Conservation (phyloP, 1,139 yeast species). For the Candida neerlandica region DNA sequence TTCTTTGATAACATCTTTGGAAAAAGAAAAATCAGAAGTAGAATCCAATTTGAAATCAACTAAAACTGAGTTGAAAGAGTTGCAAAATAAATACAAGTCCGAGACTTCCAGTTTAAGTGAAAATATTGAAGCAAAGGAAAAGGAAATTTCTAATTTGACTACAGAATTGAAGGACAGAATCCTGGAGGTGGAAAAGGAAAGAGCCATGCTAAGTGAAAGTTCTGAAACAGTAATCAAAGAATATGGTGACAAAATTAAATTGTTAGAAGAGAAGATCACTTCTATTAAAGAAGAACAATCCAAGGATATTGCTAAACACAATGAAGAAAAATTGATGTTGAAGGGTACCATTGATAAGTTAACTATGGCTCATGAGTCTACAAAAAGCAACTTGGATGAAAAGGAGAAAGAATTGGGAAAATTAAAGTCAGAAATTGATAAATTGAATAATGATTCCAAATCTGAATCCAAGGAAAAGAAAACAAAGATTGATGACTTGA, state of each 20-base stretch:
- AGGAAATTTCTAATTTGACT: slow-evolving; percentile 16
- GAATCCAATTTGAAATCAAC: slow-evolving; percentile 3
- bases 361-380: background rate
- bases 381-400: slow-evolving; percentile 8
- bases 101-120: slow-evolving; percentile 13
- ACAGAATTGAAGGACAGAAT: slow-evolving; percentile 31
- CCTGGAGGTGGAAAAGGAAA: slow-evolving; percentile 52
- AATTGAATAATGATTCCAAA: background rate
- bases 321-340: slow-evolving; percentile 10
- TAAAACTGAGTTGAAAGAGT: slow-evolving; percentile 7
- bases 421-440: slow-evolving; percentile 7
- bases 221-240: slow-evolving; percentile 53
- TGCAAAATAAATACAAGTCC: slow-evolving; percentile 1
- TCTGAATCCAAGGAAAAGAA: background rate
- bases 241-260: slow-evolving; percentile 43
- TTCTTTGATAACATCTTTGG: slow-evolving; percentile 11
- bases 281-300: slow-evolving; percentile 14
- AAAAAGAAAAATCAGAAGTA: slow-evolving; percentile 4
- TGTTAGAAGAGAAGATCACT: slow-evolving; percentile 11
- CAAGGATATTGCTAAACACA: slow-evolving; percentile 8
- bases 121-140: slow-evolving; percentile 13
- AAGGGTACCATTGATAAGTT: slow-evolving; percentile 7
- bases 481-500: slow-evolving; percentile 6
- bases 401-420: slow-evolving; percentile 3
- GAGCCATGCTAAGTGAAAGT: slow-evolving; percentile 47